Conservation (phyloP, 805 yeast species). For the Candida stauntonica region DNA sequence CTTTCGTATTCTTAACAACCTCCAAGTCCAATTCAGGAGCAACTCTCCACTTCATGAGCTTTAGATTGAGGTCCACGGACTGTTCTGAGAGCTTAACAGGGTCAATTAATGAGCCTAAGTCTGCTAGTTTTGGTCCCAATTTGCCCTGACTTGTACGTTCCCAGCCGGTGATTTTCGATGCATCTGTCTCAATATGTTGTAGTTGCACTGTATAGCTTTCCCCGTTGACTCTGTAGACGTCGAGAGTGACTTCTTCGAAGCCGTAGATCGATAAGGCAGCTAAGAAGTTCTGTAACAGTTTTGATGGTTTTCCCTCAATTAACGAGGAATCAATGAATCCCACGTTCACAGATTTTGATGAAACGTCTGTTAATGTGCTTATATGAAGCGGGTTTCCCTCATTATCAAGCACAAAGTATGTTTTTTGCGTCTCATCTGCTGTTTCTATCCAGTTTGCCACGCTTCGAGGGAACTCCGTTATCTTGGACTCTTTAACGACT, state of each 20-base stretch:
- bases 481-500: slow-evolving; percentile 1
- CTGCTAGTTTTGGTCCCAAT: slow-evolving; percentile 78
- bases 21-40: slow-evolving; percentile 79
- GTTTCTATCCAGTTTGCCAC: slow-evolving; percentile 15
- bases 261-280: slow-evolving; percentile 39
- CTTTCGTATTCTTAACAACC: slow-evolving; percentile 50
- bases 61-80: slow-evolving; percentile 85
- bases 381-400: slow-evolving; percentile 3
- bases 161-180: slow-evolving; percentile 71
- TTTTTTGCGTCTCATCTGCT: slow-evolving; percentile 17
- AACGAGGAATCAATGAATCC: slow-evolving; percentile 39
- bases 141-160: slow-evolving; percentile 73
- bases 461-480: slow-evolving; percentile 11
- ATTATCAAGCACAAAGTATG: slow-evolving; percentile 28
- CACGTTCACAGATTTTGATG: too few relatives aligned
- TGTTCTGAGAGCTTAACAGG: slow-evolving; percentile 84
- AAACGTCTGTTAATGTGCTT: too few relatives aligned
- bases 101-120: slow-evolving; percentile 74
- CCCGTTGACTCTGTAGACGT: slow-evolving; percentile 35
- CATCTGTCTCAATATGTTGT: slow-evolving; percentile 10
- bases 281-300: slow-evolving; percentile 55
- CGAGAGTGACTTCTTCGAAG: slow-evolving; percentile 31
- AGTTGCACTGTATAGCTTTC: slow-evolving; percentile 30
- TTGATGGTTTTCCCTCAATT: slow-evolving; percentile 38
- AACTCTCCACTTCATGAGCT: slow-evolving; percentile 95